Conservation (phyloP, 73 alveolate species). For the Paramecium caudatum region DNA sequence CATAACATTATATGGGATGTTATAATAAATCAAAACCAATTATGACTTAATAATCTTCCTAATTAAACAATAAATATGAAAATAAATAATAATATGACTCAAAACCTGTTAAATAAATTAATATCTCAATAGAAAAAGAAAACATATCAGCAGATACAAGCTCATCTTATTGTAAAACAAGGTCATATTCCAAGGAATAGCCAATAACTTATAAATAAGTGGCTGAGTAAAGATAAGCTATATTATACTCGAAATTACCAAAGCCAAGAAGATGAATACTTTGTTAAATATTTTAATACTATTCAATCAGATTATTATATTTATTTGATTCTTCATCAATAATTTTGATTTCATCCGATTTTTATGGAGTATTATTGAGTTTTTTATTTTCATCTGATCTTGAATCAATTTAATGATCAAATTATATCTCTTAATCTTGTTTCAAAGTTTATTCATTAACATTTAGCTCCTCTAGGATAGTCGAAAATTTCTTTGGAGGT, state of each 20-base stretch:
- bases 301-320: not conserved
- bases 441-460: not conserved
- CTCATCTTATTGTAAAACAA: constrained; percentile 10
- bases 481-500: constrained; percentile 8
- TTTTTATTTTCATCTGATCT: not conserved
- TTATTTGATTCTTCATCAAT: not conserved
- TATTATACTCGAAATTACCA: constrained; percentile 5
- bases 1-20: constrained; percentile 33
- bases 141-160: not conserved
- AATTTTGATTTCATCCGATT: not conserved
- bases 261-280: constrained; percentile 39
- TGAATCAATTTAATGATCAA: not conserved
- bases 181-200: constrained; percentile 30
- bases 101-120: constrained; percentile 47
- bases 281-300: not conserved
- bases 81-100: constrained; percentile 10
- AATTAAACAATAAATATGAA: not conserved
- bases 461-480: not conserved
- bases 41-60: not conserved
- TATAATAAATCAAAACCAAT: not conserved
- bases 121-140: constrained; percentile 53
- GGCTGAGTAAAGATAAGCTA: constrained; percentile 45
- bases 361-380: not conserved
- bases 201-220: constrained; percentile 50
- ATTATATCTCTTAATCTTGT: not conserved